Base-by-base conservation (phyloP, 2,329 filamentous ascomycete genomes). In the Boeremia lycopersici region DNA sequence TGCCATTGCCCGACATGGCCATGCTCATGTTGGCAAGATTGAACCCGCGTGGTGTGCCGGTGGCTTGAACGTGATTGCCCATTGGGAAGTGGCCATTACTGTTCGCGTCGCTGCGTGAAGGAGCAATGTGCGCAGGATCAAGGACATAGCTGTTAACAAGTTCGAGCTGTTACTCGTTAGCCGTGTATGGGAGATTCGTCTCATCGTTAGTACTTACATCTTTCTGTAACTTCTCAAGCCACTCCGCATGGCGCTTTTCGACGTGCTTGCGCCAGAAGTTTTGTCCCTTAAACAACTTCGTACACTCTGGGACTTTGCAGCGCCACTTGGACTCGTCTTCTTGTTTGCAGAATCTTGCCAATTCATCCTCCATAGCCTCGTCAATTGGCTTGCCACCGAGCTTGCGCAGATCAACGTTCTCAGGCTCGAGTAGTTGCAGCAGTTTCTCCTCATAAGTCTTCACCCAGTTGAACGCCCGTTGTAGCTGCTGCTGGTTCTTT, bases 401-500 rank as follows among this genome's bases (percentile, higher is more conserved):
- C 77, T 97, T 98, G 73, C 87, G 87, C 36, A 98, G 81, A 69
- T 98, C 92, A 23, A 90, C 89, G 44, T 88, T 87, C 49, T 95
- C 90, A 0, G 95, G 95, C 63, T 98, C 93, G 12, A 99, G 82
- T 41, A 98, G 89, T 73, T 97, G 93, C 72, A 91, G 81, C 46
- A 99, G 84, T 78, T 99, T 99, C 71, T 99, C 95, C 72, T 99
- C 95, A 68, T 96, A 99, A 0, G 95, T 98, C 79, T 90, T 96
- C 56, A 99, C 96, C 95, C 96, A 99, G 71, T 98, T 99, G 79
- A 92, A 98, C 0, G 95, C 95, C 53, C 93, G 89, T 69, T 96
- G 90, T 12, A 98, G 85, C 72, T 98, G 95, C 73, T 96, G 91
- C 68, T 96, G 92, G 4, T 87, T 86, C 78, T 96, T 96, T 45